phyloP scores from a whole-genome alignment of 495 filamentous ascomycete genomes.

The Cercophora newfieldiana region DNA sequence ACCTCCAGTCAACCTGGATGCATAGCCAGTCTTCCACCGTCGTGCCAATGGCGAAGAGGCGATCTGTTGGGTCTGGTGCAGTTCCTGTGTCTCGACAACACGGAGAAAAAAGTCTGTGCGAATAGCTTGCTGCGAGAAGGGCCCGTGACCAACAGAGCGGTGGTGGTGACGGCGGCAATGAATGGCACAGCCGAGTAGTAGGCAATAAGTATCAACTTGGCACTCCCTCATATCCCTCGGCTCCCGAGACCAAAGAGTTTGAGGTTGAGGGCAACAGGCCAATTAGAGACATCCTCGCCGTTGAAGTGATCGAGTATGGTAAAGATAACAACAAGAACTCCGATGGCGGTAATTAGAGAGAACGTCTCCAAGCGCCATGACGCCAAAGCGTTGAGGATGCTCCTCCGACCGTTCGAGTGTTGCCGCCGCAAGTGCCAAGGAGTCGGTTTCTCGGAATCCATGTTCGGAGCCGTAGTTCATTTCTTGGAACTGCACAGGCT shows the following conservation, averaged over 20 bases:
- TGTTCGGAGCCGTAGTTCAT: background rate
- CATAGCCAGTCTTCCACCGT: background rate
- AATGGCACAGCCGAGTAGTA: constrained; percentile 7
- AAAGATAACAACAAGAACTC: constrained; percentile 8
- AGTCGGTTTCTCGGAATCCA: background rate
- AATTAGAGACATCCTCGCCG: constrained; percentile 8
- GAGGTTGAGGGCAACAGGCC: constrained; percentile 9
- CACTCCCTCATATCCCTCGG: constrained; percentile 2
- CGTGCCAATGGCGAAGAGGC: background rate
- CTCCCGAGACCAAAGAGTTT: constrained; percentile 15
- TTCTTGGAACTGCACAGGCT: background rate
- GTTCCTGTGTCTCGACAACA: background rate
- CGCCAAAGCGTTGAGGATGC: background rate
- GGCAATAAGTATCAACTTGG: constrained; percentile 2
- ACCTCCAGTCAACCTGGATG: constrained; percentile 9
- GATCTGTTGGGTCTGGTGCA: background rate
- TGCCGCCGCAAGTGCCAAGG: background rate
- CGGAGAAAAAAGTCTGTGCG: constrained; percentile 1
- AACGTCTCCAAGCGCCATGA: constrained; percentile 7
- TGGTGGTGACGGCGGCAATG: constrained; percentile 6
- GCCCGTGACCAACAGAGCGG: background rate
- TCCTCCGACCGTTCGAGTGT: background rate
- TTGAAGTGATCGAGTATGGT: constrained; percentile 2
- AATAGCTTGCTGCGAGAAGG: constrained; percentile 10
- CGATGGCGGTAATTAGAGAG: background rate